phyloP scores from a whole-genome alignment of 805 yeast genomes.

The Sugiyamaella mastotermitis region DNA sequence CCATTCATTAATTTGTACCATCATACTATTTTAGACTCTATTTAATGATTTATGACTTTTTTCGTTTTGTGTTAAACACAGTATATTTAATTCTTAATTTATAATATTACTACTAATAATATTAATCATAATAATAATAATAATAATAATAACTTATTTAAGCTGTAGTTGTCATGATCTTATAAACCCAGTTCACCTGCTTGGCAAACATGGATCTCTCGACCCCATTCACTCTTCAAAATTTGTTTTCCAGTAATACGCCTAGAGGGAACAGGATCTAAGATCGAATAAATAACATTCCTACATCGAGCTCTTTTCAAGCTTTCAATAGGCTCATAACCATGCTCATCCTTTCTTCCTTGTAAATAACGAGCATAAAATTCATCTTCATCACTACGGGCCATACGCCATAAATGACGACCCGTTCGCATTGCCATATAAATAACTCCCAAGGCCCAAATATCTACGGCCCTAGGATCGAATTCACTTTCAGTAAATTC shows the following conservation, averaged over 20 bases:
- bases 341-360: conserved; percentile 73
- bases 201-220: conserved; percentile 74
- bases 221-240: conserved; percentile 89
- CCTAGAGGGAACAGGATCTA: conserved; percentile 83
- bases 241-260: conserved; percentile 83
- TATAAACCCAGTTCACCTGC: conserved; percentile 44
- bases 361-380: conserved; percentile 67
- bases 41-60: no score
- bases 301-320: conserved; percentile 83
- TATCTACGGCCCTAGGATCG: conserved; percentile 74
- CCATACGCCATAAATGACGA: conserved; percentile 83
- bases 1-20: no score
- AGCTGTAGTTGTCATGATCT: no score
- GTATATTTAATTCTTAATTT: no score
- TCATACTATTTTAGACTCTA: no score
- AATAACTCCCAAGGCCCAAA: conserved; percentile 82
- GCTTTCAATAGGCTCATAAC: conserved; percentile 85
- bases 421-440: conserved; percentile 83
- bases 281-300: conserved; percentile 83
- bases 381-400: conserved; percentile 65
- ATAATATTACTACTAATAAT: no score
- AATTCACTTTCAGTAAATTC: conserved; percentile 53
- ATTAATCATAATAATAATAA: no score
- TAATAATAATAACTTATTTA: no score
- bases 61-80: no score